Evolutionary conservation across 2,329 filamentous ascomycete genomes (phyloP).

Genomic region (Pseudogymnoascus sp.): DNA sequence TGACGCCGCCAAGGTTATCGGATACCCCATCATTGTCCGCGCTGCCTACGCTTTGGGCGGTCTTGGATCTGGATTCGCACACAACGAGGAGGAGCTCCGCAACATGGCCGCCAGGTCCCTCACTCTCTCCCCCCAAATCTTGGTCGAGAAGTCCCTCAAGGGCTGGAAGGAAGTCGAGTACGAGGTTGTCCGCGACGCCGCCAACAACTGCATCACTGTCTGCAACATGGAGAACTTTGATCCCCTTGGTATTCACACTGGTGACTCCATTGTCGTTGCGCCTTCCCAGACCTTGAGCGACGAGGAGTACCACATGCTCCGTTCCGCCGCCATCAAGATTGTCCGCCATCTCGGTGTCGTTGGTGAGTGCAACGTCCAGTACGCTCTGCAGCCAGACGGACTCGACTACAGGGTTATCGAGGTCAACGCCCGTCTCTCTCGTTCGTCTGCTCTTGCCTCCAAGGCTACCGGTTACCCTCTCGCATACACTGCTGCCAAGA

Average conservation of each 20-base stretch:
- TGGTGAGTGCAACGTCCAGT: constrained; percentile 98
- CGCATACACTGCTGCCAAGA: constrained; percentile 96
- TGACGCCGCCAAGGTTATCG: constrained; percentile 74
- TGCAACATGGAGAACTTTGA: constrained; percentile 99
- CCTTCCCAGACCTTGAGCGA: constrained; percentile 95
- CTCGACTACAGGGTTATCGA: constrained; percentile 98
- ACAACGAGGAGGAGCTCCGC: constrained; percentile 86
- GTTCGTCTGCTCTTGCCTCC: constrained; percentile 91
- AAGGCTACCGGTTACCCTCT: constrained; percentile 97
- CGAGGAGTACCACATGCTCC: constrained; percentile 99
- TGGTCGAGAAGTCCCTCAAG: constrained; percentile 97
- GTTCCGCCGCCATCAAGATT: constrained; percentile 95
- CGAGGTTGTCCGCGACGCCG: constrained; percentile 91
- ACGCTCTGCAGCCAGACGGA: constrained; percentile 91
- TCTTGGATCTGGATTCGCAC: constrained; percentile 91
- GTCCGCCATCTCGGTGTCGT: constrained; percentile 94
- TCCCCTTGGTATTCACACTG: constrained; percentile 92
- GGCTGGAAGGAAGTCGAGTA: constrained; percentile 99
- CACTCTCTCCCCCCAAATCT: constrained; percentile 87
- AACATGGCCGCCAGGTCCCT: constrained; percentile 89
- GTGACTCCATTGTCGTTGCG: constrained; percentile 96
- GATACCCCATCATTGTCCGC: constrained; percentile 96
- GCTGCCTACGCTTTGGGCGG: constrained; percentile 95
- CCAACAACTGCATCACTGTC: constrained; percentile 97
- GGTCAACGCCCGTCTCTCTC: constrained; percentile 96